These are phyloP conservation scores for Blumeriella jaapii DNA, from an alignment of 2,329 filamentous ascomycete genomes.

Conservation along the genomic window DNA sequence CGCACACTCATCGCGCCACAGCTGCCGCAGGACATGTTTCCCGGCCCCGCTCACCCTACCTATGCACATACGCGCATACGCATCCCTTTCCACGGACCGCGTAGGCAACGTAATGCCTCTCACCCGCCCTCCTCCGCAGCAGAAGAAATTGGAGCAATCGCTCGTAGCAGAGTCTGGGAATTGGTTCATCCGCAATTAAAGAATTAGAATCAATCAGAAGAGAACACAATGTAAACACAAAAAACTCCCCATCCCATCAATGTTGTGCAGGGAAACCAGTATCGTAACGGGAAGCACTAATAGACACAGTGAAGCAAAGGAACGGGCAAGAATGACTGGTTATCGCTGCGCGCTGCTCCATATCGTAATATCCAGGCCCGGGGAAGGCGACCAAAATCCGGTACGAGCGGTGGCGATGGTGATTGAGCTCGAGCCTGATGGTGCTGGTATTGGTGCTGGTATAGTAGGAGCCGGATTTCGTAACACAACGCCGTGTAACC, in stretches of 20 bases:
- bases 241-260: conserved; percentile 5
- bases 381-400: conserved; percentile 11
- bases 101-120: conserved; percentile 2
- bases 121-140: background rate
- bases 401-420: conserved; percentile 14
- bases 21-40: too few species aligned
- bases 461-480: conserved; percentile 25
- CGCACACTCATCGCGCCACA: too few species aligned
- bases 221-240: conserved; percentile 1
- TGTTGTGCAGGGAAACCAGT: conserved; percentile 1
- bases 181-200: conserved; percentile 5
- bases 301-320: conserved; percentile 21
- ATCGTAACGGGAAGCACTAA: conserved; percentile 9
- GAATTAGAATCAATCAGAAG: conserved; percentile 3
- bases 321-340: conserved; percentile 15
- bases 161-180: conserved; percentile 8
- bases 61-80: too few species aligned
- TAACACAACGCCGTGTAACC: conserved; percentile 25
- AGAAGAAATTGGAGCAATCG: conserved; percentile 2
- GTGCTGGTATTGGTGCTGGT: too few species aligned
- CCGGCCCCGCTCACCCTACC: conserved; percentile 1
- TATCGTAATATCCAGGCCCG: conserved; percentile 12
- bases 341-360: conserved; percentile 8
- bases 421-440: conserved; percentile 13
- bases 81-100: conserved; percentile 2